phyloP scores from a whole-genome alignment of 192 early-diverging fungal genomes.

The Lobosporangium transversale region DNA sequence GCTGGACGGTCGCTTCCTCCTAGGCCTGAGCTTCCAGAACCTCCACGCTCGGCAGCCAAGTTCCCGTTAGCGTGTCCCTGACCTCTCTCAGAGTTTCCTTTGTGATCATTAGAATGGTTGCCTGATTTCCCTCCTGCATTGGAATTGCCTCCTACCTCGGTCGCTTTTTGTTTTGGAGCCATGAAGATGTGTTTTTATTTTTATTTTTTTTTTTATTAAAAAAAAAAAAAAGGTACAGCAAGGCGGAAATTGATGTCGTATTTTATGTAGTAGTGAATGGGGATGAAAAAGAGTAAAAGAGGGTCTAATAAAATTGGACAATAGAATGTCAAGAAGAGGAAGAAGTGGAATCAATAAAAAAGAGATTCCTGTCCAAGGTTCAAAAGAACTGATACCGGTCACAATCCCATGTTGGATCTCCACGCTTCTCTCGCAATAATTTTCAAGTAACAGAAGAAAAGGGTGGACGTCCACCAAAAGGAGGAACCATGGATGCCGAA shows the following conservation, averaged over 20 bases:
- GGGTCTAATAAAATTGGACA: neutral
- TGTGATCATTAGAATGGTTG: slow-evolving; percentile 13
- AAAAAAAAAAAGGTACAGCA: neutral
- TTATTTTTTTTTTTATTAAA: too few relatives aligned
- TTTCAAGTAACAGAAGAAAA: too few relatives aligned
- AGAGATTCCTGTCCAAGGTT: neutral
- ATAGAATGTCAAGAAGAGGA: neutral
- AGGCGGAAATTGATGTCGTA: neutral
- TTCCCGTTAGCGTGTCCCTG: slow-evolving; percentile 16
- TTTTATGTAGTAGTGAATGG: neutral
- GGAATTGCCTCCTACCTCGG: slow-evolving; percentile 8
- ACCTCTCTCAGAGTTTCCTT: slow-evolving; percentile 21
- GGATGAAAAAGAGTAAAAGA: neutral
- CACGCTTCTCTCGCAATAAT: too few relatives aligned
- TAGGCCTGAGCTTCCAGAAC: neutral
- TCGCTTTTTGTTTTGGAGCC: slow-evolving; percentile 44
- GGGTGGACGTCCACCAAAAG: too few relatives aligned
- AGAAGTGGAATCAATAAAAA: neutral
- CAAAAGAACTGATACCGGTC: too few relatives aligned
- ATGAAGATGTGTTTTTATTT: slow-evolving; percentile 7
- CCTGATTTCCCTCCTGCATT: slow-evolving; percentile 23
- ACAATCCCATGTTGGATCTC: too few relatives aligned
- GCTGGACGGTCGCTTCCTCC: slow-evolving; percentile 14
- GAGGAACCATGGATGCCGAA: slow-evolving; percentile 6
- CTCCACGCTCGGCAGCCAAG: slow-evolving; percentile 20